These are phyloP conservation scores for Inosperma sp. DNA, from an alignment of 768 basidiomycete species.

Conservation along the genomic window DNA sequence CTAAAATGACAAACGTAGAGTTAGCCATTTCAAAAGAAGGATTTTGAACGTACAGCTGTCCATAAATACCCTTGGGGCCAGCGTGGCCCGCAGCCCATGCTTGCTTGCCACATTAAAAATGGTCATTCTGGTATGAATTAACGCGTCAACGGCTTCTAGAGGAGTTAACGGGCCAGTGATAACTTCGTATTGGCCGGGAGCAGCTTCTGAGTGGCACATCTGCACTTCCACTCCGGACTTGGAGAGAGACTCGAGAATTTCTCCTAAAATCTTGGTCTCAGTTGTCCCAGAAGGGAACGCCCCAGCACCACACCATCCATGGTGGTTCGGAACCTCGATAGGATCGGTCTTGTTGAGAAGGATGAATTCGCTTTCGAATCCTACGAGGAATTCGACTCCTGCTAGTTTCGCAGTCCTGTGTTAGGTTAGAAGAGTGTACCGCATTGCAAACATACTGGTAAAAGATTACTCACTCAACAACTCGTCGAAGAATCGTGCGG, in stretches of 20 bases:
- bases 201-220: slow-evolving; percentile 66
- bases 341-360: slow-evolving; percentile 52
- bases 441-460: neutral
- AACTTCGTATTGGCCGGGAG: slow-evolving; percentile 67
- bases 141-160: slow-evolving; percentile 60
- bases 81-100: slow-evolving; percentile 61
- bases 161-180: slow-evolving; percentile 64
- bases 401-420: slow-evolving; percentile 27
- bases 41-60: slow-evolving; percentile 28
- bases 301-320: slow-evolving; percentile 44
- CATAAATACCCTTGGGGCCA: slow-evolving; percentile 51
- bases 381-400: slow-evolving; percentile 52
- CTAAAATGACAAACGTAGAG: slow-evolving; percentile 19
- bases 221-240: slow-evolving; percentile 54
- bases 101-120: slow-evolving; percentile 61
- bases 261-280: slow-evolving; percentile 45
- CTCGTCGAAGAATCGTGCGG: slow-evolving; percentile 45
- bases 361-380: slow-evolving; percentile 67
- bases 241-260: slow-evolving; percentile 51
- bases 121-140: slow-evolving; percentile 62
- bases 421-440: neutral
- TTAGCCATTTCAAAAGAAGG: neutral
- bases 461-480: slow-evolving; percentile 44
- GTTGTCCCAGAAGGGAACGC: slow-evolving; percentile 41
- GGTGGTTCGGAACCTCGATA: slow-evolving; percentile 40